These are phyloP conservation scores for Cucurbita maxima DNA, from an alignment of 306 rosid genomes.

Conservation along the genomic window DNA sequence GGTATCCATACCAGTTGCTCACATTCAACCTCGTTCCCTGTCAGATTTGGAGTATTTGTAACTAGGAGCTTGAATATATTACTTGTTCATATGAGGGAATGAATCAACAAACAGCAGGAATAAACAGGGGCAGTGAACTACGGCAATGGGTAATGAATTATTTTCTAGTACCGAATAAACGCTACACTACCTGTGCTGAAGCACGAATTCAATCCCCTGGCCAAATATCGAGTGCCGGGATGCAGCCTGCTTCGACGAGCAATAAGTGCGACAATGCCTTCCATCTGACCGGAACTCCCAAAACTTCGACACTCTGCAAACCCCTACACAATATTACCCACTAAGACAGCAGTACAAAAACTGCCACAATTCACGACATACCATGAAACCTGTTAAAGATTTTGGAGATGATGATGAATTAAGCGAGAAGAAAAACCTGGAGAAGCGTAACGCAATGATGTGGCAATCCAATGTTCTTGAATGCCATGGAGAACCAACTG, in stretches of 20 bases:
- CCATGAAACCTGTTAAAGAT: not conserved
- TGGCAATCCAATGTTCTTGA: constrained; percentile 63
- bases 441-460: constrained; percentile 73
- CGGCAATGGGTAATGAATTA: not conserved
- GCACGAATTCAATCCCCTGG: constrained; percentile 95
- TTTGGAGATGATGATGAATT: constrained; percentile 1
- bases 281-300: constrained; percentile 84
- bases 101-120: not conserved
- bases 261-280: constrained; percentile 71
- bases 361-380: constrained; percentile 6
- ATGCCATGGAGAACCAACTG: constrained; percentile 63
- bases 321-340: constrained; percentile 75
- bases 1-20: constrained; percentile 98
- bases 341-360: constrained; percentile 30
- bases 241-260: constrained; percentile 98
- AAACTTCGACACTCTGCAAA: constrained; percentile 90
- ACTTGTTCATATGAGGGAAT: not conserved
- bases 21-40: constrained; percentile 99
- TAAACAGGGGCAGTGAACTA: not conserved
- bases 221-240: constrained; percentile 97
- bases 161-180: not conserved
- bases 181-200: constrained; percentile 65
- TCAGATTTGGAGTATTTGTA: constrained; percentile 12
- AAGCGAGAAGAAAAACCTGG: constrained; percentile 65
- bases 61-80: not conserved